phyloP scores from a whole-genome alignment of 192 early-diverging fungal genomes.

The Dispira simplex region DNA sequence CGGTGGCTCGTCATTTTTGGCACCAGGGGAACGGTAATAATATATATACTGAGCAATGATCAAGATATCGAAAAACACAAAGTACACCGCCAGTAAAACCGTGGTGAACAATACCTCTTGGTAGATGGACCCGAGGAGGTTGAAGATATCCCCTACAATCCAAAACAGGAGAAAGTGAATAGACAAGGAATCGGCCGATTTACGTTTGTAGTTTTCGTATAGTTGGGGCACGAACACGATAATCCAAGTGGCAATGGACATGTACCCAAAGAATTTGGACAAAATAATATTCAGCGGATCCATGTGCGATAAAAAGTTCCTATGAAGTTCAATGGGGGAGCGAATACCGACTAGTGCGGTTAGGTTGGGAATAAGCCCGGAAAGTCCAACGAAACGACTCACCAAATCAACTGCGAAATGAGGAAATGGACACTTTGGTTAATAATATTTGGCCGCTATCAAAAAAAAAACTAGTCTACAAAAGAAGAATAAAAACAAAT shows the following conservation, averaged over 20 bases:
- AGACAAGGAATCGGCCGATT: constrained; percentile 62
- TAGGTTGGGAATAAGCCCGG: too few species aligned
- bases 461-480: too few species aligned
- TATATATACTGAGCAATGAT: constrained; percentile 50
- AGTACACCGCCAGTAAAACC: constrained; percentile 54
- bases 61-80: constrained; percentile 47
- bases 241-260: constrained; percentile 63
- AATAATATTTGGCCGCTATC: too few species aligned
- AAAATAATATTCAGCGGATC: constrained; percentile 17
- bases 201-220: constrained; percentile 56
- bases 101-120: constrained; percentile 55
- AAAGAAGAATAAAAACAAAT: too few species aligned
- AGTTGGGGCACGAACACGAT: constrained; percentile 74
- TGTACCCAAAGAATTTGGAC: constrained; percentile 41
- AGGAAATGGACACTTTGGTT: too few species aligned
- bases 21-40: constrained; percentile 30
- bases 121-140: constrained; percentile 52
- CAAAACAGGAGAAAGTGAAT: constrained; percentile 56
- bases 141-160: constrained; percentile 64
- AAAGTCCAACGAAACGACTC: too few species aligned
- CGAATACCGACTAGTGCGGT: too few species aligned
- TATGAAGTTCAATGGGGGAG: too few species aligned
- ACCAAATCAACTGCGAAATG: too few species aligned
- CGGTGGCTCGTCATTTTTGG: constrained; percentile 19
- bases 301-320: too few species aligned